Evolutionary conservation across 768 basidiomycete genomes (phyloP).

Genomic region (Xanthoconium stramineum): DNA sequence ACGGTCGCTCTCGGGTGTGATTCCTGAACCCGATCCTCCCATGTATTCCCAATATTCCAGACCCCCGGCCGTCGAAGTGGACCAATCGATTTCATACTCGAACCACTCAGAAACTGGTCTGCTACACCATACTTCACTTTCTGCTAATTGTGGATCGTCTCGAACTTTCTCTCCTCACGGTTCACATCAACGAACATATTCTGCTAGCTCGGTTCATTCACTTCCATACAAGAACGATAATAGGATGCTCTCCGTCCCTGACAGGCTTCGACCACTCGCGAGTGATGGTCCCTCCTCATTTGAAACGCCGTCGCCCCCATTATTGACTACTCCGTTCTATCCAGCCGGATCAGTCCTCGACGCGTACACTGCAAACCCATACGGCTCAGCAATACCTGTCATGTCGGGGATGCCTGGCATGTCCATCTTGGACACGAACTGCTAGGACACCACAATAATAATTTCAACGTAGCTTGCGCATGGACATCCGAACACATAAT

Average conservation of each 20-base stretch:
- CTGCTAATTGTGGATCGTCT: constrained; percentile 7
- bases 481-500: not conserved
- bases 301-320: constrained; percentile 23
- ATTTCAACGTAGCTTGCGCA: not conserved
- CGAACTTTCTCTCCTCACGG: constrained; percentile 7
- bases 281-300: constrained; percentile 10
- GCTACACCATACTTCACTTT: constrained; percentile 11
- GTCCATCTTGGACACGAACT: constrained; percentile 9
- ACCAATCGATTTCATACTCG: constrained; percentile 17
- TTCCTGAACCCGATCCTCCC: constrained; percentile 7
- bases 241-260: constrained; percentile 11
- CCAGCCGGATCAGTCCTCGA: constrained; percentile 16
- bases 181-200: constrained; percentile 17
- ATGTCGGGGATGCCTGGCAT: constrained; percentile 18
- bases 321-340: constrained; percentile 31
- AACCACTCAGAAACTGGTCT: constrained; percentile 9
- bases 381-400: constrained; percentile 6
- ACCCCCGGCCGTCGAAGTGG: constrained; percentile 5
- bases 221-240: constrained; percentile 11
- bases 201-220: constrained; percentile 19
- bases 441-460: constrained; percentile 6
- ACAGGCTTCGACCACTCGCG: constrained; percentile 5
- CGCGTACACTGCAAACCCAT: constrained; percentile 5
- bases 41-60: constrained; percentile 17
- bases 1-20: constrained; percentile 7